A percentile compares a stretch with the other conserved stretches of the same genome.
Conservation (phyloP, 257 asterid species). For the Salvia miltiorrhiza region DNA sequence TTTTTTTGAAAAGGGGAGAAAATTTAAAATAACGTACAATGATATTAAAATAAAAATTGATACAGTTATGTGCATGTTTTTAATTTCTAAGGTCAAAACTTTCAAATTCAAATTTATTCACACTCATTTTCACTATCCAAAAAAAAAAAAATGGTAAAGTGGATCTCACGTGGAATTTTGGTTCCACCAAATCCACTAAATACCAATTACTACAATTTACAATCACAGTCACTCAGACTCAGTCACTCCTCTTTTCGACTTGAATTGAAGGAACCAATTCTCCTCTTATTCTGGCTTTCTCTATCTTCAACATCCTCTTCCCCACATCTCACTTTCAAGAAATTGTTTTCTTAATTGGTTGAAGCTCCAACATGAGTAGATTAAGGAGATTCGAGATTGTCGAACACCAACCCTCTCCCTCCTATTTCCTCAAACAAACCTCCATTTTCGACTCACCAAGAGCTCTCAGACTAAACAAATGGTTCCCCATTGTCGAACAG, state of each 20-base stretch:
- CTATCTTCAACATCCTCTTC: background rate
- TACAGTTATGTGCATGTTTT: no score
- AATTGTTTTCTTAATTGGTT: background rate
- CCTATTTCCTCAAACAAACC: constrained; percentile 29
- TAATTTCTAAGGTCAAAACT: no score
- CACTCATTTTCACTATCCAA: no score
- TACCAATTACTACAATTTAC: background rate
- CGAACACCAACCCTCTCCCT: constrained; percentile 39
- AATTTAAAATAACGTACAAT: no score
- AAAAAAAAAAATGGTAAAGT: no score
- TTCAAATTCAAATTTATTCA: no score
- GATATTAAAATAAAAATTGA: no score
- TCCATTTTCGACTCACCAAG: constrained; percentile 38
- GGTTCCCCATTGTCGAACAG: constrained; percentile 28
- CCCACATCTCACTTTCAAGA: background rate
- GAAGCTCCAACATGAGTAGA: constrained; percentile 43
- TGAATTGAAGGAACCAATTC: background rate
- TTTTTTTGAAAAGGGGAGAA: no score
- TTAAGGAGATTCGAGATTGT: constrained; percentile 56
- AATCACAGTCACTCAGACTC: background rate
- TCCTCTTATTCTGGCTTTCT: background rate
- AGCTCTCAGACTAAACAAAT: constrained; percentile 31
- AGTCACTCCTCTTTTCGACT: background rate
- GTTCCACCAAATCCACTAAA: background rate
- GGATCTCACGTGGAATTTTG: no score